Conservation (phyloP, 2,329 filamentous ascomycete genomes). For the Paraphaeosphaeria minitans region DNA sequence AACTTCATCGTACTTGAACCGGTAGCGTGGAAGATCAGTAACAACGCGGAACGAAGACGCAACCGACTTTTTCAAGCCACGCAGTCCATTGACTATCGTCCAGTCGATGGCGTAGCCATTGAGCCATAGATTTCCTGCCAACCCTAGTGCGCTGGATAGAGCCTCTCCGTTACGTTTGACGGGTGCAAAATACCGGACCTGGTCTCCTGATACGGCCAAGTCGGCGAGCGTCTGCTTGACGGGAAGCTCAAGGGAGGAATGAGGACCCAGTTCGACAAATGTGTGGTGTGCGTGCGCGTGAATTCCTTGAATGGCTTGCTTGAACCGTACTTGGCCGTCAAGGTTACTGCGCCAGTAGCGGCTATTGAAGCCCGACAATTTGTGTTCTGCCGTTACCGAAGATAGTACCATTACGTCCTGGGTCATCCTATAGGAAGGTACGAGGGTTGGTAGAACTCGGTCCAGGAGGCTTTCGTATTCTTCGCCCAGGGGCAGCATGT, state of each 20-base stretch:
- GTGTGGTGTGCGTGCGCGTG: conserved; percentile 7
- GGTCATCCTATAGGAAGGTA: conserved; percentile 17
- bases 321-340: conserved; percentile 24
- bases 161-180: conserved; percentile 22
- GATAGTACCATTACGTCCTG: background rate
- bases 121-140: conserved; percentile 2
- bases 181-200: conserved; percentile 20
- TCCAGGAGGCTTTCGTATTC: conserved; percentile 14
- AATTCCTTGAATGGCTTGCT: conserved; percentile 4
- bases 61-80: too few species aligned
- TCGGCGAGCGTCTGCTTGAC: conserved; percentile 29
- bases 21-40: conserved; percentile 25
- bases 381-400: background rate
- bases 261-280: conserved; percentile 12
- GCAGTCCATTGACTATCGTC: background rate
- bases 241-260: conserved; percentile 34
- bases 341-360: conserved; percentile 30
- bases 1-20: conserved; percentile 22
- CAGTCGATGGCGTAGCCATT: conserved; percentile 4
- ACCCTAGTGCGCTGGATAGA: background rate
- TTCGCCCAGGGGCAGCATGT: conserved; percentile 26
- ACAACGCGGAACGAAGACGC: background rate
- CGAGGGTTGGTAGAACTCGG: background rate
- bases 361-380: background rate
- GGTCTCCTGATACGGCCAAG: conserved; percentile 16